Conservation (phyloP, 2,329 filamentous ascomycete genomes). For the Mycosphaerella sp. region DNA sequence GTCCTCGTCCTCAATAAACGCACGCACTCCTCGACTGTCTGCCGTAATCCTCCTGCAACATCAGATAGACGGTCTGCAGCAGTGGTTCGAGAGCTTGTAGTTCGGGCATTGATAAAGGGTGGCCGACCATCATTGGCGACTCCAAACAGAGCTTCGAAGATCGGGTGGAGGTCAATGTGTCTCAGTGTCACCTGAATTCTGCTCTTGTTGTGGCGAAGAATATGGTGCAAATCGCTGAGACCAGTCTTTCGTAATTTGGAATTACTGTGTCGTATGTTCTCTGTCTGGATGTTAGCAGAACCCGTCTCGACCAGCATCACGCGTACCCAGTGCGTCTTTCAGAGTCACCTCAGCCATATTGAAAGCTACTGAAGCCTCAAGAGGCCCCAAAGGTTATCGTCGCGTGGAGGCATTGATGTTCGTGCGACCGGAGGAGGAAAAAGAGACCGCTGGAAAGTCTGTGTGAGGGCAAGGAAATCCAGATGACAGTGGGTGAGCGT, state of each 20-base stretch:
- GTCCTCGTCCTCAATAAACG: constrained; percentile 63
- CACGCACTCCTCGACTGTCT: constrained; percentile 64
- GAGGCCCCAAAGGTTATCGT: constrained; percentile 1
- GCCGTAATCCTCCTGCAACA: constrained; percentile 65
- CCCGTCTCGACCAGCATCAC: neutral
- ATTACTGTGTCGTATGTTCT: constrained; percentile 39
- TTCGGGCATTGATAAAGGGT: constrained; percentile 50
- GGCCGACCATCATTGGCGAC: constrained; percentile 63
- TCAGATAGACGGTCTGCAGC: constrained; percentile 55
- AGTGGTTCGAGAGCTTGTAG: constrained; percentile 35
- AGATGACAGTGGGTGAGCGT: too few relatives aligned
- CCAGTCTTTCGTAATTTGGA: constrained; percentile 46
- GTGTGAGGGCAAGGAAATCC: too few relatives aligned
- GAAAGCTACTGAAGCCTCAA: neutral
- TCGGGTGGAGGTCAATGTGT: constrained; percentile 72
- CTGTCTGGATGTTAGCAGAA: constrained; percentile 10
- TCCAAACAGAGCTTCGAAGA: constrained; percentile 75
- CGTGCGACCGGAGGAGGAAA: neutral
- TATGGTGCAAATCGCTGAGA: constrained; percentile 51
- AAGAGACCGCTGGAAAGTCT: too few relatives aligned
- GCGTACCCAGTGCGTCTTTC: constrained; percentile 7
- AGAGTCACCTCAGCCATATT: constrained; percentile 16
- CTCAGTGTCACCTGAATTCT: constrained; percentile 46
- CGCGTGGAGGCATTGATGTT: constrained; percentile 5
- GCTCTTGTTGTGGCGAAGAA: constrained; percentile 49